Conservation (phyloP, 768 basidiomycete species). For the Trametes villosa region DNA sequence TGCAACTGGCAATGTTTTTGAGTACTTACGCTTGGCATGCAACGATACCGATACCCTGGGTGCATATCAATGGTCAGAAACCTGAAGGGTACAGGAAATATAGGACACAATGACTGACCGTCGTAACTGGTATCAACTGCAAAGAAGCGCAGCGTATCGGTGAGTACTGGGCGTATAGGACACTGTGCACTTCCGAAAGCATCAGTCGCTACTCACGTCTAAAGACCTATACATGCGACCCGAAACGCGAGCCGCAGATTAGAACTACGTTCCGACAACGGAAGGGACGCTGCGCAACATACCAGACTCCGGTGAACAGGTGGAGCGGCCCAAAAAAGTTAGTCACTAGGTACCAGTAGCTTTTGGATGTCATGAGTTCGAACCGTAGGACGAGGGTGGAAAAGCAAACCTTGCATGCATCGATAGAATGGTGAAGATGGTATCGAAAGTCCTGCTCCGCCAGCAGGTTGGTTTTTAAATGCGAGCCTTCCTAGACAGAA, state of each 20-base stretch:
- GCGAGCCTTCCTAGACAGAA: not conserved
- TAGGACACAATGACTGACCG: not conserved
- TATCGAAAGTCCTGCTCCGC: not conserved
- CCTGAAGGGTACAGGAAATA: not conserved
- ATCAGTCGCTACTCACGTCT: not conserved
- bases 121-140: not conserved
- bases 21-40: not conserved
- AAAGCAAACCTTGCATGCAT: not conserved
- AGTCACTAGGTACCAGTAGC: constrained; percentile 5
- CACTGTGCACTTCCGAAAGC: too few species aligned
- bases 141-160: not conserved
- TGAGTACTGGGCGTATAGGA: too few species aligned
- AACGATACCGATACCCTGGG: not conserved
- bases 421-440: not conserved
- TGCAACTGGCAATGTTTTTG: not conserved
- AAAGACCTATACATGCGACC: not conserved
- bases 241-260: not conserved
- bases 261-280: not conserved
- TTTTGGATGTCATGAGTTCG: not conserved
- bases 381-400: too few species aligned
- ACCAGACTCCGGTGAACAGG: constrained; percentile 1
- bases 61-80: not conserved
- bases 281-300: not conserved
- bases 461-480: not conserved
- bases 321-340: not conserved